Base-by-base conservation (phyloP, 2,329 filamentous ascomycete genomes). In the Neophaeococcomyces mojaviensis region DNA sequence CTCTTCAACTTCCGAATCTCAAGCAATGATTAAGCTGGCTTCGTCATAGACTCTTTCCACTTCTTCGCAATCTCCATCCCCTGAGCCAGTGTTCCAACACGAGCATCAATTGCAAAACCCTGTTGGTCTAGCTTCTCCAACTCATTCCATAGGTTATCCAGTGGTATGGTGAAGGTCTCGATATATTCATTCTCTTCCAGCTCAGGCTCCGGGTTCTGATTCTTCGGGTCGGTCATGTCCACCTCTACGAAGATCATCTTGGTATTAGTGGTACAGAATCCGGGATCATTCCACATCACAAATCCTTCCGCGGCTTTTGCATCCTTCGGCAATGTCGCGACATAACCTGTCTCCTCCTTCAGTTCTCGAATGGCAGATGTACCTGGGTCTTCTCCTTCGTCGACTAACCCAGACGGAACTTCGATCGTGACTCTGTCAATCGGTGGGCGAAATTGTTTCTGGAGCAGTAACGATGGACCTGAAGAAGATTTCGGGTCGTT, bases 121-220 rank as follows among this genome's bases (percentile, higher is more conserved):
- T 87, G 70, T 2, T 68, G 19, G 59, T 88, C 84, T 1, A 88
- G 69, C 52, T 64, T 74, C 61, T 79, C 78, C 59, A 81, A 81
- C 59, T 84, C 79, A 0, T 72, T 72, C 68, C 82, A 88, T 32
- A 90, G 63, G 12, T 74, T 68, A 16, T 65, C 68, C 35, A 90
- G 60, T 4, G 80, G 81, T 6, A 87, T 72, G 7, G 76, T 78
- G 58, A 90, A 89, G 28, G 82, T 81, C 61, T 89, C 84, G 58
- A 90, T 89, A 60, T 88, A 89, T 65, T 90, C 86, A 52, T 80
- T 82, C 20, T 88, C 85, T 60, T 90, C 85, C 5, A 89, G 71
- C 59, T 84, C 68, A 0, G 85, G 81, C 61, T 80, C 72, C 1
- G 78, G 79, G 44, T 84, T 71, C 60, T 82, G 76, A 60, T 90